Evolutionary conservation across 805 yeast genomes (phyloP), one percentile per base, ranked within the genome.

Genomic region (Wickerhamiella occidentalis): DNA sequence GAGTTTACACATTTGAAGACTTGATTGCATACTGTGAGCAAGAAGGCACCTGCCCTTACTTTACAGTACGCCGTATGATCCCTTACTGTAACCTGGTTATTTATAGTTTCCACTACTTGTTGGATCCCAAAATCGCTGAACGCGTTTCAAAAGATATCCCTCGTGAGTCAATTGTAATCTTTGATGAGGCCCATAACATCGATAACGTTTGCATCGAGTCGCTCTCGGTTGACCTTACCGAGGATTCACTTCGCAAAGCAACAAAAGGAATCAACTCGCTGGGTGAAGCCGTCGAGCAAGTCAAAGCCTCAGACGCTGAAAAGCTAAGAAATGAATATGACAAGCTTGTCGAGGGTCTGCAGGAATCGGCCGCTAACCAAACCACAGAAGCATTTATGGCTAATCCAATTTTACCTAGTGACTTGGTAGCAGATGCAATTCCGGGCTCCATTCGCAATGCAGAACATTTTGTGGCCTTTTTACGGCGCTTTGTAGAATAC

Each of bases 171-270:
- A 92, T 92, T 52, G 83, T 92, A 54, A 94, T 92, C 36, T 92
- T 92, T 62, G 99, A 92, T 68, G 99, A 92, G 69, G 98, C 98
- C 44, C 99, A 92, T 65, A 92, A 92, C 67, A 92, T 92, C 50
- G 98, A 92, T 72, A 92, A 92, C 71, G 99, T 92, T 51, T 92
- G 99, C 69, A 92, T 92, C 51, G 99, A 92, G 65, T 85, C 97
- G 0, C 66, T 92, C 38, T 85, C 96, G 5, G 73, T 92, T 45
- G 97, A 92, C 62, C 68, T 92, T 55, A 92, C 96, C 0, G 95
- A 87, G 57, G 96, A 90, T 56, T 78, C 86, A 7, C 67, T 92
- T 53, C 81, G 87, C 58, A 72, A 79, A 56, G 98, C 98, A 0
- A 74, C 95, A 1, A 74, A 80, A 55, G 97, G 97, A 55, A 95